Evolutionary conservation across 1,284 basidiomycete genomes (phyloP), one percentile per base, ranked within the genome.

Genomic region (Vanrija humicola): DNA sequence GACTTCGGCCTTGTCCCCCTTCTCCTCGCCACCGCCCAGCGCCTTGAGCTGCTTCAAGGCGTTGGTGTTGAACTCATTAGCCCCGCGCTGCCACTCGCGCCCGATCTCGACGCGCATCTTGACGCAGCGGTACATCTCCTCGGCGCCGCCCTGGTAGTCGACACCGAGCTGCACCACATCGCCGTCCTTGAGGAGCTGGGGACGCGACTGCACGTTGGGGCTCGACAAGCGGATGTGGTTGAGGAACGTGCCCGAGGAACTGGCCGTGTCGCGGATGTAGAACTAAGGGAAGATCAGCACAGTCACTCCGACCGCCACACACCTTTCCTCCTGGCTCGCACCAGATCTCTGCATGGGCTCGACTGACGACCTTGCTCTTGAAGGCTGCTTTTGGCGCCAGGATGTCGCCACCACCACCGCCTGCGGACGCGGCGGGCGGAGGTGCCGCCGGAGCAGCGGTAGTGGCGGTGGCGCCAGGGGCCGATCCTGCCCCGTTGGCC

Each of bases 121-220:
- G 61, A 98, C 92, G 63, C 90, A 93, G 77, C 97, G 90, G 77
- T 96, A 98, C 59, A 97, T 92, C 76, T 98, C 94, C 78, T 98
- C 94, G 5, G 89, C 86, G 0, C 95, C 96, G 26, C 95, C 95
- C 75, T 98, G 95, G 76, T 97, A 98, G 73, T 98, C 96, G 29
- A 98, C 93, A 1, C 95, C 95, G 1, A 98, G 84, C 77, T 98
- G 95, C 7, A 98, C 78, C 16, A 98, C 84, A 76, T 98, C 95
- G 1, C 95, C 95, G 62, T 98, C 95, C 75, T 89, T 90, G 67
- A 98, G 81, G 61, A 85, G 84, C 62, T 84, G 87, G 0, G 91
- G 84, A 40, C 85, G 80, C 3, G 85, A 88, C 69, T 95, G 91
- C 14, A 84, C 82, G 52, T 88, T 89, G 12, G 95, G 92, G 0